These are phyloP conservation scores for Tripterygium wilfordii DNA, from an alignment of 177 flowering plant genomes.

Conservation along the genomic window DNA sequence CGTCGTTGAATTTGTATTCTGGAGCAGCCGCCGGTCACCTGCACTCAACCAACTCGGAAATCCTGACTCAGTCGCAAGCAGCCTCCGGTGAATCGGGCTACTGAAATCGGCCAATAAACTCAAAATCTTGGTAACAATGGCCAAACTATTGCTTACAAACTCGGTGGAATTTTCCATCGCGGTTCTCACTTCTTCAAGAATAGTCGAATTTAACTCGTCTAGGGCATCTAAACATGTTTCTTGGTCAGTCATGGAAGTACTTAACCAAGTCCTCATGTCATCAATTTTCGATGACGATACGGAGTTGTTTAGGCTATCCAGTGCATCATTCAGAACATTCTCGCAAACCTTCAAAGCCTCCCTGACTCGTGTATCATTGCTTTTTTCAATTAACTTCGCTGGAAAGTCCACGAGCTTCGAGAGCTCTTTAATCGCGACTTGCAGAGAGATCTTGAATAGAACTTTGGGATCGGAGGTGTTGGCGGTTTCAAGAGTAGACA, in stretches of 20 bases:
- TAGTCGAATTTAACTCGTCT: background rate
- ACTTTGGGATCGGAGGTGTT: conserved; percentile 40
- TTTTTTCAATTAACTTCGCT: conserved; percentile 3
- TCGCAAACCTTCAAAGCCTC: conserved; percentile 41
- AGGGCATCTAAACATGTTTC: conserved; percentile 5
- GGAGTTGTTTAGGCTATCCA: conserved; percentile 46
- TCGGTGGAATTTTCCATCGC: conserved; percentile 8
- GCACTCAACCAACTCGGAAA: background rate
- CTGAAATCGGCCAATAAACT: background rate
- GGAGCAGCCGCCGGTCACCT: conserved; percentile 17
- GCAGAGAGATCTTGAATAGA: conserved; percentile 49
- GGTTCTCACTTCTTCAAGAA: background rate
- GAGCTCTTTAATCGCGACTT: conserved; percentile 33
- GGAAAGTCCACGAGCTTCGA: conserved; percentile 28
- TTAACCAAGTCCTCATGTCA: conserved; percentile 15
- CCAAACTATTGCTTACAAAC: conserved; percentile 7
- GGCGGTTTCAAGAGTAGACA: conserved; percentile 28
- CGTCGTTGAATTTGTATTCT: conserved; percentile 6
- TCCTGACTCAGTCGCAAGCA: background rate
- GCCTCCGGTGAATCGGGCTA: background rate
- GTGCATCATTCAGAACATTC: conserved; percentile 39
- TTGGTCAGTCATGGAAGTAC: conserved; percentile 7
- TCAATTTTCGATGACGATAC: conserved; percentile 26
- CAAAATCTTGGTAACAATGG: conserved; percentile 2
- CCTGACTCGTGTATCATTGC: conserved; percentile 12